Evolutionary conservation across 495 filamentous ascomycete genomes (phyloP).

Genomic region (Tirmania nivea): DNA sequence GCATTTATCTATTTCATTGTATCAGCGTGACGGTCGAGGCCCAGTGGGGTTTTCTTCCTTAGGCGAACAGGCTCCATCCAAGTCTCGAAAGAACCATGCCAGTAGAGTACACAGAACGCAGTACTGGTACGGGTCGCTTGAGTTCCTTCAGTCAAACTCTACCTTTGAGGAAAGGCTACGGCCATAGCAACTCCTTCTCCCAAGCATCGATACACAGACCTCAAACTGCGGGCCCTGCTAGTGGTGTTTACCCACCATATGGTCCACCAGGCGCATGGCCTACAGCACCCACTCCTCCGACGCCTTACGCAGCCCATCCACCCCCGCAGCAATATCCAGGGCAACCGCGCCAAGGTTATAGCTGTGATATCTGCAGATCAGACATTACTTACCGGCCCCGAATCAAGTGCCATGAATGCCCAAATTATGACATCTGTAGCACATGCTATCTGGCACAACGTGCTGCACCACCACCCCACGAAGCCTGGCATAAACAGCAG

Average conservation of each 20-base stretch:
- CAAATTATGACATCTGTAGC: conserved; percentile 3
- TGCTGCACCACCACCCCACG: neutral
- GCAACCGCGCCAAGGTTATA: neutral
- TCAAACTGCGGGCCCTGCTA: neutral
- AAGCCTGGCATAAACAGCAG: neutral
- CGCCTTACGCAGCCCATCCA: neutral
- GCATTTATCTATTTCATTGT: too few relatives aligned
- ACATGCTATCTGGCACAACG: neutral
- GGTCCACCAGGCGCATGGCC: neutral
- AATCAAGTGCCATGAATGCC: conserved; percentile 1
- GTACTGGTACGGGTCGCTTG: too few relatives aligned
- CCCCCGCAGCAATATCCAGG: neutral
- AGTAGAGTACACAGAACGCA: too few relatives aligned
- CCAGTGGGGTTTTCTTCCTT: too few relatives aligned
- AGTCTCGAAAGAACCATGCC: too few relatives aligned
- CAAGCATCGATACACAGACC: neutral
- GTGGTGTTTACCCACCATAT: too few relatives aligned
- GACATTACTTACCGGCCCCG: neutral
- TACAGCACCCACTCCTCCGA: neutral
- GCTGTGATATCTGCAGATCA: neutral
- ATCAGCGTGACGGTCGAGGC: too few relatives aligned
- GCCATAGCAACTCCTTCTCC: neutral
- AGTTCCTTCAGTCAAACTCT: too few relatives aligned
- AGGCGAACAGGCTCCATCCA: too few relatives aligned
- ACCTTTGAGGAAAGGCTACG: neutral